These are phyloP conservation scores for Akebia trifoliata DNA, from an alignment of 164 flowering plant species.

Conservation along the genomic window DNA sequence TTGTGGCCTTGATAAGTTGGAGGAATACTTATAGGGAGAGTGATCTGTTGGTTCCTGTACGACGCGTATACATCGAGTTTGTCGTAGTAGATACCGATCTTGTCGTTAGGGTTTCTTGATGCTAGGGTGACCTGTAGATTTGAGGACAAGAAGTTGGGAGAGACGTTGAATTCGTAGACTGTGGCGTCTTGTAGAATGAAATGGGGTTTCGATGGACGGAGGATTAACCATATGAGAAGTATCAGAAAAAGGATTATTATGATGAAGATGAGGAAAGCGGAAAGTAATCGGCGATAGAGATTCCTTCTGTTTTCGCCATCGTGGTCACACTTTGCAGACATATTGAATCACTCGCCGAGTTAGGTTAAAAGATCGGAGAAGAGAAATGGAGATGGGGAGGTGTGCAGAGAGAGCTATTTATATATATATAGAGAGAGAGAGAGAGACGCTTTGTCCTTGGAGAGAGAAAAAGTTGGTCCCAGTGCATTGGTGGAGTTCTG, in stretches of 20 bases:
- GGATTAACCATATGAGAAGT: conserved; percentile 10
- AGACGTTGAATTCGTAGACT: conserved; percentile 14
- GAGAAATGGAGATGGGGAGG: background rate
- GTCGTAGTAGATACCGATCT: conserved; percentile 22
- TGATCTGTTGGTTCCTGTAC: conserved; percentile 19
- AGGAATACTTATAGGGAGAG: conserved; percentile 3
- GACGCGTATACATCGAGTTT: conserved; percentile 6
- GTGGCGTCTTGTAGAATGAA: conserved; percentile 18
- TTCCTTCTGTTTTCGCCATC: conserved; percentile 7
- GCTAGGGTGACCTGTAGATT: conserved; percentile 10
- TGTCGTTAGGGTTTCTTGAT: conserved; percentile 18
- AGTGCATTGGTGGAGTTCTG: too few relatives aligned
- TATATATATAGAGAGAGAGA: too few relatives aligned
- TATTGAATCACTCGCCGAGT: background rate
- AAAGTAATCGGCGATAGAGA: conserved; percentile 6
- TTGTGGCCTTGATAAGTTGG: conserved; percentile 12
- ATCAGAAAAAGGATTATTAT: conserved; percentile 6
- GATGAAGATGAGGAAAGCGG: conserved; percentile 2
- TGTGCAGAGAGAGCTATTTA: background rate
- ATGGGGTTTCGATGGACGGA: conserved; percentile 17
- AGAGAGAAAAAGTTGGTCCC: too few relatives aligned
- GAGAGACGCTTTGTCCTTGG: too few relatives aligned
- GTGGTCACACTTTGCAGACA: conserved; percentile 7
- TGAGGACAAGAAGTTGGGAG: conserved; percentile 8
- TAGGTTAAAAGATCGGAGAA: background rate